Evolutionary conservation across 805 yeast species (phyloP).

Genomic region (Metschnikowia vanudenii): DNA sequence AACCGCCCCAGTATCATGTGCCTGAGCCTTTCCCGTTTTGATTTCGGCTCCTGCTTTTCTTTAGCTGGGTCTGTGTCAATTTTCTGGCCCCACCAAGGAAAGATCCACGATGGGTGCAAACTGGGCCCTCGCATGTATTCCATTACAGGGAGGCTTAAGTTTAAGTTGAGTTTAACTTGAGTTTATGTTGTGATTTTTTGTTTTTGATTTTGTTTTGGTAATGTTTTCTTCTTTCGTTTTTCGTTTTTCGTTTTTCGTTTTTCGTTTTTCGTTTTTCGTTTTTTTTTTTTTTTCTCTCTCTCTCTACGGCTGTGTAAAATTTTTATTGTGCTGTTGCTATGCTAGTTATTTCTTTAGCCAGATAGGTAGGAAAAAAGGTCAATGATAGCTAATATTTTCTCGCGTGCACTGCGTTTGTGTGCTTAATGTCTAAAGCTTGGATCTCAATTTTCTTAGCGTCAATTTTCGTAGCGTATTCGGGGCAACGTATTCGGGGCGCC

Average conservation of each 20-base stretch:
- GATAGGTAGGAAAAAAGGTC: not conserved
- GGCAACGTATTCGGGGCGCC: no score
- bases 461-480: no score
- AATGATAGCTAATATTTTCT: not conserved
- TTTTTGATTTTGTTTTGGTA: no score
- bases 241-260: not conserved
- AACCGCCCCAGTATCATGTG: not conserved
- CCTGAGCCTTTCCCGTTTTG: constrained; percentile 4
- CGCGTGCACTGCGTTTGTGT: constrained; percentile 3
- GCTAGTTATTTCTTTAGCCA: not conserved
- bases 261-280: not conserved
- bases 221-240: no score
- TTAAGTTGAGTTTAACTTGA: no score
- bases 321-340: not conserved
- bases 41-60: not conserved
- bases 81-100: constrained; percentile 7
- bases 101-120: constrained; percentile 12
- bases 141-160: not conserved
- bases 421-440: not conserved
- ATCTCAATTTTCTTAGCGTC: no score
- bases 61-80: not conserved
- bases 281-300: not conserved
- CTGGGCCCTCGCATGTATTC: not conserved
- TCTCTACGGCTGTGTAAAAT: not conserved
- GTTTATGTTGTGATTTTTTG: not conserved